phyloP scores from a whole-genome alignment of 371 early-diverging fungal species.

The Mortierella sp. region DNA sequence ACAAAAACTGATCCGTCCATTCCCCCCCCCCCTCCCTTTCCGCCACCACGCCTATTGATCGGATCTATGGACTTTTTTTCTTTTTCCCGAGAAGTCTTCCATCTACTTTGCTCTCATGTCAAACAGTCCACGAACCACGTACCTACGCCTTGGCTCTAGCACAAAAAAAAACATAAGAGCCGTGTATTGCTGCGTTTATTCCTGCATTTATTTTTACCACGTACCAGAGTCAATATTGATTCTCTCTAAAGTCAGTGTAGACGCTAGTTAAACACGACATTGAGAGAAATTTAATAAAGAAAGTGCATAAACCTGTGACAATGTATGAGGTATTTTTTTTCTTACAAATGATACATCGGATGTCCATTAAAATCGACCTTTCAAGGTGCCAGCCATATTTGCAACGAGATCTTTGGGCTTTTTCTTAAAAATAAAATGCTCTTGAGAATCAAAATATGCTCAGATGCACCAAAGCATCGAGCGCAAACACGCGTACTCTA shows the following conservation, averaged over 20 bases:
- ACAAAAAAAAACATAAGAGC: not conserved
- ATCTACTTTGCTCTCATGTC: not conserved
- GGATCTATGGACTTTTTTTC: not conserved
- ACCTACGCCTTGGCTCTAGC: not conserved
- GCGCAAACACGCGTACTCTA: not conserved
- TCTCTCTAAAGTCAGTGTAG: not conserved
- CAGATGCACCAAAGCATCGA: not conserved
- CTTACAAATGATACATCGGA: not conserved
- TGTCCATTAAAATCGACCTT: not conserved
- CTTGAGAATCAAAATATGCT: not conserved
- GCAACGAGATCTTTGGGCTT: no score
- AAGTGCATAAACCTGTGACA: not conserved
- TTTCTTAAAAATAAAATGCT: not conserved
- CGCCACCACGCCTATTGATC: not conserved
- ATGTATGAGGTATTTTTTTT: not conserved
- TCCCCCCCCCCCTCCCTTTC: not conserved
- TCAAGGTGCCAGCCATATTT: not conserved
- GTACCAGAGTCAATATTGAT: not conserved
- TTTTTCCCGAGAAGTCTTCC: not conserved
- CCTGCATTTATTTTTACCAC: not conserved
- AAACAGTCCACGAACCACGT: not conserved
- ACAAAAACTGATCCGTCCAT: not conserved
- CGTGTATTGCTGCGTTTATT: not conserved
- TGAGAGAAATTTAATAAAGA: not conserved
- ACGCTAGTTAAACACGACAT: not conserved